Evolutionary conservation across 202 grass and related monocot genomes (phyloP).

Genomic region (Setaria viridis): DNA sequence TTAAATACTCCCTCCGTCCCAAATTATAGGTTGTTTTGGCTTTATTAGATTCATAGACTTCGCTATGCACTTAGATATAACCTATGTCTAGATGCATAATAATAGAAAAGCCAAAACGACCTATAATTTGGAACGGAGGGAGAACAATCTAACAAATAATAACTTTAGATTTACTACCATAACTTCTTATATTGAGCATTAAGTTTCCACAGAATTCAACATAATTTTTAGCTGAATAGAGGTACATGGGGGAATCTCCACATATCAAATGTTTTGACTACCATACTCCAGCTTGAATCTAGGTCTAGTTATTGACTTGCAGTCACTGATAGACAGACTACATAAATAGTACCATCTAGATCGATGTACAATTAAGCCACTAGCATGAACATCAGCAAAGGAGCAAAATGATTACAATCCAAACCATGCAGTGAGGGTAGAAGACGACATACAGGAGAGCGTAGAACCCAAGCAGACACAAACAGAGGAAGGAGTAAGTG

Average conservation of each 20-base stretch:
- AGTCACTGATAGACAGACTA: background rate
- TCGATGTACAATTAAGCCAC: background rate
- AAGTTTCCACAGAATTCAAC: background rate
- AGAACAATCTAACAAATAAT: background rate
- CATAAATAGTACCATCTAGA: background rate
- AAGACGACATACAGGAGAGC: background rate
- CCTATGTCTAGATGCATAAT: too few relatives aligned
- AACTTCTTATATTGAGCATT: too few relatives aligned
- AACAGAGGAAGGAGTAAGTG: background rate
- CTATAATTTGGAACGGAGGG: too few relatives aligned
- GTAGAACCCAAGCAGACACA: constrained; percentile 5
- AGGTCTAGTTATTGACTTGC: background rate
- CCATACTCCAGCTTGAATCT: constrained; percentile 16
- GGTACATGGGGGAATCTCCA: background rate
- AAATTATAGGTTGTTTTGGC: too few relatives aligned
- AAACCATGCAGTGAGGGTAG: background rate
- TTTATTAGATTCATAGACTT: too few relatives aligned
- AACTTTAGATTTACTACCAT: background rate
- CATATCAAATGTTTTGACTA: constrained; percentile 2
- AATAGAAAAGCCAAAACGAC: too few relatives aligned
- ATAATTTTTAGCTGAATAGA: background rate
- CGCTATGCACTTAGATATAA: too few relatives aligned
- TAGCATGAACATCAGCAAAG: background rate
- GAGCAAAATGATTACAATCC: background rate
- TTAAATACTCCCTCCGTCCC: background rate